Base-by-base conservation (phyloP, 371 early-diverging fungal species). In the Fennellomyces sp. region DNA sequence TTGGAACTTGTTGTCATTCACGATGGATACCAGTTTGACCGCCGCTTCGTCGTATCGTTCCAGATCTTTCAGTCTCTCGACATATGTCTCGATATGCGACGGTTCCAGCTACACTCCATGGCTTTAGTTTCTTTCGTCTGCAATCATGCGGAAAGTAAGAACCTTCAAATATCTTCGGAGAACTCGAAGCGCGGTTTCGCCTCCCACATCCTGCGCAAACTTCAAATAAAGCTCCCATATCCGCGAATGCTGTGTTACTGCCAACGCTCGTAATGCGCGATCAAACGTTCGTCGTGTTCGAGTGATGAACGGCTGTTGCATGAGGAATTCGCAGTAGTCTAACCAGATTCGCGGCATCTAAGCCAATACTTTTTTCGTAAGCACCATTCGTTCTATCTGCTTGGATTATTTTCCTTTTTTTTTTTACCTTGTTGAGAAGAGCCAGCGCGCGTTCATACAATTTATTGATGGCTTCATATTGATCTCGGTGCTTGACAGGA, bases 221-320 rank as follows among this genome's bases (percentile, higher is more conserved):
- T 78, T 64, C 41, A 95, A 72, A 69, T 97, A 97, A 47, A 88
- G 56, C 3, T 83, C 83, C 99, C 99, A 99, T 31, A 99, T 79
- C 33, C 91, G 82, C 15, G 70, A 73, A 60, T 99, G 98, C 69
- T 98, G 98, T 1, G 97, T 95, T 26, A 96, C 86, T 3, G 99
- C 95, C 45, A 99, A 82, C 0, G 97, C 86, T 42, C 91, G 80
- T 56, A 99, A 65, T 10, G 97, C 95, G 3, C 91, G 85, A 72
- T 99, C 99, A 74, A 97, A 98, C 0, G 86, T 84, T 15, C 89
- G 82, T 35, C 99, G 83, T 5, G 92, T 89, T 57, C 70, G 75
- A 1, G 94, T 94, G 36, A 93, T 73, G 42, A 82, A 65, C 8
- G 88, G 81, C 59, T 93, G 91, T n/a, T 83, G 81, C 60, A 85